Base-by-base conservation (phyloP, 805 yeast genomes). In the Pichia gijzeniarum region DNA sequence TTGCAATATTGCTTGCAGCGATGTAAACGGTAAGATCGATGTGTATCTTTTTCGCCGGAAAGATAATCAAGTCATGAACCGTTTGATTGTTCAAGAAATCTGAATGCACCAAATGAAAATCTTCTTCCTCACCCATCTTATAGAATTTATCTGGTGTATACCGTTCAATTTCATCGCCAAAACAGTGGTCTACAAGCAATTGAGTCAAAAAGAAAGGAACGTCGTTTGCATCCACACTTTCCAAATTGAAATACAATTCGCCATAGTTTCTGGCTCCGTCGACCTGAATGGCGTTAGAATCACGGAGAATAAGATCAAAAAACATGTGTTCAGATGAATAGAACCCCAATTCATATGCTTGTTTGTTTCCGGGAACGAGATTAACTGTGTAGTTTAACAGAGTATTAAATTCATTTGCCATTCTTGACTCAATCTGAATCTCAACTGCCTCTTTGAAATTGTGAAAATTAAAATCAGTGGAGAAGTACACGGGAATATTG, bases 401-500 rank as follows among this genome's bases (percentile, higher is more conserved):
- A 1, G 51, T 33, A 8, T 47, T 44, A 25, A 61, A 63, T 4
- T 47, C 38, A 3, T 44, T 28, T n/a, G 60, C 55, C 35, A 79
- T 47, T 38, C 73, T 62, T 14, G 66, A 63, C 48, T 73, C 67
- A 2, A 76, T 55, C 52, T 77, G 76, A 12, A 69, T 54, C 48
- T 74, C 73, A 1, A 74, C 57, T 1, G 84, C 88, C 36, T 69
- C 69, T 1, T 72, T 74, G 17, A 88, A 56, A 59, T 88, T 95
- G 0, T 91, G 90, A 53, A 81, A 80, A 16, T 64, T 61, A 51
- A 79, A 70, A 10, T 70, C 70, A 1, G 62, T 53, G n/a, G 62
- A 60, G 19, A 71, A 52, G 40, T 63, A 69, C 3, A 76, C 65
- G 0, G 77, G 78, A 5, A 76, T 65, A 2, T 55, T 62, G 35